Percentiles rank a stretch among this genome's conserved stretches.
Evolutionary conservation across 805 yeast species (phyloP).

Genomic region (Spathaspora arborariae): DNA sequence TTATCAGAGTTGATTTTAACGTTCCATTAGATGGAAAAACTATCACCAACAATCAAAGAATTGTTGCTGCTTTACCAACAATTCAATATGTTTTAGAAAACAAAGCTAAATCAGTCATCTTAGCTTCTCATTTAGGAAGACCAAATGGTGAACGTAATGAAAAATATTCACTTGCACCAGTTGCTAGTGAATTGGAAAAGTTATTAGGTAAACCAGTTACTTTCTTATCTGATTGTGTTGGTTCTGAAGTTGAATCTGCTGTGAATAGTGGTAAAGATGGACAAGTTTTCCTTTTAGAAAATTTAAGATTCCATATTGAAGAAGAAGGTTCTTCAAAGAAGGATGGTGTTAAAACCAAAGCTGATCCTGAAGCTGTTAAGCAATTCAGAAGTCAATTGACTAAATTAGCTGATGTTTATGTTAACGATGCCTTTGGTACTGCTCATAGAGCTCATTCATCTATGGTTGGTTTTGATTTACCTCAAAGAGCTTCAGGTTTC

Average conservation of each 20-base stretch:
- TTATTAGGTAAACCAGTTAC: constrained; percentile 68
- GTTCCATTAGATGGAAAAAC: constrained; percentile 93
- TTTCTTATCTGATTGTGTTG: constrained; percentile 90
- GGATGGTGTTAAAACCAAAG: constrained; percentile 91
- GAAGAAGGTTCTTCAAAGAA: constrained; percentile 87
- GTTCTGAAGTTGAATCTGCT: constrained; percentile 79
- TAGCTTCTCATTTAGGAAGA: constrained; percentile 98
- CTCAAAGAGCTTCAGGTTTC: constrained; percentile 98
- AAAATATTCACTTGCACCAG: constrained; percentile 91
- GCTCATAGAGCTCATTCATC: constrained; percentile 99
- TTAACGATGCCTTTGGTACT: constrained; percentile 98
- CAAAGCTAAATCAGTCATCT: constrained; percentile 83
- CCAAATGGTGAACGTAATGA: constrained; percentile 90
- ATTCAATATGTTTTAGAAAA: constrained; percentile 91
- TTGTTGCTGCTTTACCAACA: constrained; percentile 98
- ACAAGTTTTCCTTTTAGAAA: constrained; percentile 86
- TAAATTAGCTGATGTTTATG: constrained; percentile 92
- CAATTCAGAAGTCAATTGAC: constrained; percentile 88
- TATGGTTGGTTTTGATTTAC: constrained; percentile 95
- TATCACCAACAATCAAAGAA: constrained; percentile 99
- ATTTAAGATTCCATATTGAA: constrained; percentile 97
- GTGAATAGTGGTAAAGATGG: constrained; percentile 74
- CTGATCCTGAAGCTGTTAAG: constrained; percentile 77
- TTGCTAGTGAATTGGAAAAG: constrained; percentile 81
- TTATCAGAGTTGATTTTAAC: constrained; percentile 97